Evolutionary conservation across 2,329 filamentous ascomycete species (phyloP), one percentile per base, ranked within the genome.

Genomic region (Graphilbum sp.): DNA sequence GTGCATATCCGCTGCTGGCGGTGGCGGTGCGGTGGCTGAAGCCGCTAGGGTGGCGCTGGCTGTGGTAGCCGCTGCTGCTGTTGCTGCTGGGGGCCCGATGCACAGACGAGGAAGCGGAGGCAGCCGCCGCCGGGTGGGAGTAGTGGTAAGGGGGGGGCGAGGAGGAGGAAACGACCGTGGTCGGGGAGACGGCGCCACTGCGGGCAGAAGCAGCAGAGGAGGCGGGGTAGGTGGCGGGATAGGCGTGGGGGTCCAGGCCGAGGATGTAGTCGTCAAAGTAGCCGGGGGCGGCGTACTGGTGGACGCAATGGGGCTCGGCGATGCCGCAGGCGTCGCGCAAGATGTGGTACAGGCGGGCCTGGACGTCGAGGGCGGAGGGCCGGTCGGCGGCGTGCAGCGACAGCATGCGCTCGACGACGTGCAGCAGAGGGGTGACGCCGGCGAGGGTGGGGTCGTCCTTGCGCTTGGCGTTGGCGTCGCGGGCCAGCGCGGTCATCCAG

Each of bases 401-500:
- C 23, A 75, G 53, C 71, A 75, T 75, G n/a, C 57, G 55, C 31
- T 62, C 59, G 1, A 68, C 62, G 9, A 75, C 54, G 41, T 63
- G 61, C 32, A 75, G 55, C 51, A 73, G 58, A 0, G 67, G 67
- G 2, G 57, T 58, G 10, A 75, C 55, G 19, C 69, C 69, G 17
- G 56, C 54, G 41, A 72, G 69, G 4, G 69, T 50, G 24, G 35
- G 52, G 33, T 62, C 64, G 35, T 60, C 53, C 24, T 45, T 45
- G 15, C 40, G 42, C 35, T 46, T 46, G 41, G n/a, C 6, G 36
- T 38, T 10, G 23, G 70, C 72, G n/a, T 77, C 71, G 41, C 71
- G 70, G 24, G 71, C 69, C 5, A 83, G 57, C 2, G 56, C 56
- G 1, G 60, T 58, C 60, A 82, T 78, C 80, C 80, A 86, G 13